These are phyloP conservation scores for Nigrospora osmanthi DNA, from an alignment of 2,329 filamentous ascomycete genomes.

Conservation along the genomic window DNA sequence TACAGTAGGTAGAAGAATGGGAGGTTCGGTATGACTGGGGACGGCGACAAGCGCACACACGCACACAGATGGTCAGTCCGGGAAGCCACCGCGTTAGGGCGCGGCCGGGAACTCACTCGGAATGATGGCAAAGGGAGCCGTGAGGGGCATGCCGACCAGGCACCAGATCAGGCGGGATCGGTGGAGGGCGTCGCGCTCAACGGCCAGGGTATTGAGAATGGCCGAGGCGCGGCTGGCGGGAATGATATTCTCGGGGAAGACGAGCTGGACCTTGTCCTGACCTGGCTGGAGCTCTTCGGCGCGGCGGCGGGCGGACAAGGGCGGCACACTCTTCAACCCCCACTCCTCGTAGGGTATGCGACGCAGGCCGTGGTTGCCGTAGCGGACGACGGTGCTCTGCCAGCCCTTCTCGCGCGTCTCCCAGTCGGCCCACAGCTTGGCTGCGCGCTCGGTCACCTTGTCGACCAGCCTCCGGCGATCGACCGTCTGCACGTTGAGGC, in stretches of 20 bases:
- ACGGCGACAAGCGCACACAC: neutral
- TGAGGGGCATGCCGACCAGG: conserved; percentile 73
- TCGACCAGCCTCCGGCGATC: conserved; percentile 54
- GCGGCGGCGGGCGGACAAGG: conserved; percentile 60
- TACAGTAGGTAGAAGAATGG: conserved; percentile 96
- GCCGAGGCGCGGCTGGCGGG: conserved; percentile 52
- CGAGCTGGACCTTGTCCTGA: conserved; percentile 60
- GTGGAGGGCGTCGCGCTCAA: conserved; percentile 74
- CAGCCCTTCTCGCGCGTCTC: conserved; percentile 78
- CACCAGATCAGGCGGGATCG: conserved; percentile 72
- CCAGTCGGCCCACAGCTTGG: conserved; percentile 76
- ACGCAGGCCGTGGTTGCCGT: conserved; percentile 78
- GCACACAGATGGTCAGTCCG: conserved; percentile 7
- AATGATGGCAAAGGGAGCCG: conserved; percentile 72
- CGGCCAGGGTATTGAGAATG: conserved; percentile 64
- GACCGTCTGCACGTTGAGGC: conserved; percentile 49
- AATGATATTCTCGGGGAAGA: conserved; percentile 69
- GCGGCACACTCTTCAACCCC: conserved; percentile 90
- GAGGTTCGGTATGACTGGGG: conserved; percentile 71
- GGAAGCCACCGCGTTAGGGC: neutral
- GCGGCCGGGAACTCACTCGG: conserved; percentile 54
- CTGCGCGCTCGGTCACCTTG: conserved; percentile 61
- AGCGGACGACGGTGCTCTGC: conserved; percentile 79
- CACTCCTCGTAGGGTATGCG: conserved; percentile 96
- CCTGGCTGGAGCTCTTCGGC: conserved; percentile 52